These are phyloP conservation scores for Aureobasidium mangrovei DNA, from an alignment of 2,329 filamentous ascomycete species.

Conservation along the genomic window DNA sequence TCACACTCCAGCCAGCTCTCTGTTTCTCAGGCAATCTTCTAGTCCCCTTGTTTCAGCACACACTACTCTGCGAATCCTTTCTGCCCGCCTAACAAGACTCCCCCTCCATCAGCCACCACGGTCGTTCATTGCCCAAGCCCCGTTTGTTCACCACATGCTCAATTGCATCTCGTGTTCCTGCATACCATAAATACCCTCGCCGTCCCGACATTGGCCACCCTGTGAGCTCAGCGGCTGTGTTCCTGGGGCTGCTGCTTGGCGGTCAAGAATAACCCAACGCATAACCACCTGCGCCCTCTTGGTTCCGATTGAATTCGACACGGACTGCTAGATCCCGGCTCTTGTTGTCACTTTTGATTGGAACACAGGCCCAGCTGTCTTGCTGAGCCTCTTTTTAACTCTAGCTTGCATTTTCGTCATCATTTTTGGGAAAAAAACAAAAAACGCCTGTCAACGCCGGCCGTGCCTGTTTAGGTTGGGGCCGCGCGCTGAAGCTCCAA, in stretches of 20 bases:
- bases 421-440: background rate
- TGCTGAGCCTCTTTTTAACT: background rate
- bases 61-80: background rate
- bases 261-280: background rate
- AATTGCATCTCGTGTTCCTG: constrained; percentile 10
- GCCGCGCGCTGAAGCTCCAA: background rate
- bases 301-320: background rate
- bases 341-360: background rate
- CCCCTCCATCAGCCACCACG: background rate
- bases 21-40: constrained; percentile 10
- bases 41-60: constrained; percentile 5
- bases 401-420: background rate
- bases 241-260: background rate
- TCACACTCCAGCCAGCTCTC: background rate
- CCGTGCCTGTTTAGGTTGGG: constrained; percentile 8
- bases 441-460: constrained; percentile 3
- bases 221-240: background rate
- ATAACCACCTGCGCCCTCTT: background rate
- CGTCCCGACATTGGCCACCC: constrained; percentile 1
- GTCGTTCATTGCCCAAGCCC: background rate
- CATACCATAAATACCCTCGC: constrained; percentile 10
- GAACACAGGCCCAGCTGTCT: background rate
- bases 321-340: background rate
- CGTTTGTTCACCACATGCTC: background rate
- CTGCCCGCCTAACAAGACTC: background rate